Percentiles rank a stretch among this genome's conserved stretches.
Conservation (phyloP, 2,329 filamentous ascomycete genomes). For the Epichloe sp. region DNA sequence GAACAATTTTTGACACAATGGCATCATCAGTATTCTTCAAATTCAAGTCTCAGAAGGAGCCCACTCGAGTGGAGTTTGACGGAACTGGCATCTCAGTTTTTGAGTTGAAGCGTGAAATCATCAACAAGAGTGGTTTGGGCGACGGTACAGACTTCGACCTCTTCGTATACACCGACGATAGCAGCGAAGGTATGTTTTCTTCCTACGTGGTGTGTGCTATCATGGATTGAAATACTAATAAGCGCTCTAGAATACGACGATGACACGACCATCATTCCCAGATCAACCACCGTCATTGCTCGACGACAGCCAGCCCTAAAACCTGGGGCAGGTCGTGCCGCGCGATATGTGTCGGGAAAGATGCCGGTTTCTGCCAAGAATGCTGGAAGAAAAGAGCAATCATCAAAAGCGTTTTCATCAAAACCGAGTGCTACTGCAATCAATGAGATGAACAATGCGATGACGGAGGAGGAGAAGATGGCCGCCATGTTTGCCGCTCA, state of each 20-base stretch:
- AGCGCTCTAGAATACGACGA: slow-evolving; percentile 71
- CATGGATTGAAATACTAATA: slow-evolving; percentile 14
- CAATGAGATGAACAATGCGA: slow-evolving; percentile 57
- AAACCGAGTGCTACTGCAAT: slow-evolving; percentile 46
- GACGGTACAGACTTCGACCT: slow-evolving; percentile 96
- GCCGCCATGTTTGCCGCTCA: slow-evolving; percentile 84
- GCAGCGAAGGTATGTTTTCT: slow-evolving; percentile 60
- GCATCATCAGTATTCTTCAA: slow-evolving; percentile 98
- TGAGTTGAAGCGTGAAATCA: slow-evolving; percentile 97
- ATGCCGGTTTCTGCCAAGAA: slow-evolving; percentile 85
- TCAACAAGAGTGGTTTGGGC: slow-evolving; percentile 81
- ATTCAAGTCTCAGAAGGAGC: slow-evolving; percentile 98
- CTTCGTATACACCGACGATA: slow-evolving; percentile 85
- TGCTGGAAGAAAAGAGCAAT: slow-evolving; percentile 51
- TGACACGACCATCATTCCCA: slow-evolving; percentile 92
- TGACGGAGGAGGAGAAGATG: slow-evolving; percentile 91
- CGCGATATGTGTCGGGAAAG: slow-evolving; percentile 91
- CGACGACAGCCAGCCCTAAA: slow-evolving; percentile 73
- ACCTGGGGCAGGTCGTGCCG: slow-evolving; percentile 77
- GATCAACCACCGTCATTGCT: slow-evolving; percentile 87
- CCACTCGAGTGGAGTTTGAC: slow-evolving; percentile 88
- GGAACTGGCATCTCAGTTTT: slow-evolving; percentile 97
- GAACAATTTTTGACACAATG: slow-evolving; percentile 43
- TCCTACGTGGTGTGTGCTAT: background rate
- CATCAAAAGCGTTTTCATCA: slow-evolving; percentile 41